These are phyloP conservation scores for Asclepias syriaca DNA, from an alignment of 257 asterid species.

Conservation along the genomic window DNA sequence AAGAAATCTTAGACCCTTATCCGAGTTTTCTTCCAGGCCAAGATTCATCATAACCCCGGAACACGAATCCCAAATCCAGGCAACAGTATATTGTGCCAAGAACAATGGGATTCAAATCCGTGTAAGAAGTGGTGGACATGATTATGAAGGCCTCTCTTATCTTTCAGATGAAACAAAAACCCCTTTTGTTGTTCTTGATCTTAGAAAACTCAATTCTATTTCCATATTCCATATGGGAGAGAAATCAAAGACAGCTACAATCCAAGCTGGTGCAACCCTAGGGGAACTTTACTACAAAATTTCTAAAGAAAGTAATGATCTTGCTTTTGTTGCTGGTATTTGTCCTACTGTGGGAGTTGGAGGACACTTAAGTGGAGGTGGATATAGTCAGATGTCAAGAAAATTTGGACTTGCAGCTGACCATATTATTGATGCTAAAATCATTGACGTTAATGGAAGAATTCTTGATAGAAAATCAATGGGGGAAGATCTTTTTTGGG, in stretches of 20 bases:
- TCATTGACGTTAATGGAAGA: conserved; percentile 23
- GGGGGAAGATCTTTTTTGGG: conserved; percentile 54
- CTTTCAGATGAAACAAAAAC: not conserved
- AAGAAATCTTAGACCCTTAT: not conserved
- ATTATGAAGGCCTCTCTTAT: conserved; percentile 46
- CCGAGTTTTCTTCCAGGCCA: not conserved
- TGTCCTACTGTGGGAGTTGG: conserved; percentile 49
- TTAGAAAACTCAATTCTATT: conserved; percentile 25
- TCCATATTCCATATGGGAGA: not conserved
- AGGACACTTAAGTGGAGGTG: conserved; percentile 50
- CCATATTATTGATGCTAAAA: conserved; percentile 33
- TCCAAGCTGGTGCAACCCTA: conserved; percentile 31
- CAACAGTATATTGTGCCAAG: not conserved
- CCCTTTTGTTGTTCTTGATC: conserved; percentile 31
- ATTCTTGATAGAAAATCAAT: conserved; percentile 38
- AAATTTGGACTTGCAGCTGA: conserved; percentile 42
- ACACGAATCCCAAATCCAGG: conserved; percentile 4
- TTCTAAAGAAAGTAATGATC: conserved; percentile 13
- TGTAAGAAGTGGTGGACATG: conserved; percentile 43
- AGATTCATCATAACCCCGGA: not conserved
- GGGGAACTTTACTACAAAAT: conserved; percentile 30
- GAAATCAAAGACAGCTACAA: conserved; percentile 22
- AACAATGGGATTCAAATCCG: conserved; percentile 18
- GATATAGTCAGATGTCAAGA: conserved; percentile 33
- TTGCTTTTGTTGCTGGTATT: conserved; percentile 39